Evolutionary conservation across 192 early-diverging fungal species (phyloP).

Genomic region (Thoreauomyces humboldtii): DNA sequence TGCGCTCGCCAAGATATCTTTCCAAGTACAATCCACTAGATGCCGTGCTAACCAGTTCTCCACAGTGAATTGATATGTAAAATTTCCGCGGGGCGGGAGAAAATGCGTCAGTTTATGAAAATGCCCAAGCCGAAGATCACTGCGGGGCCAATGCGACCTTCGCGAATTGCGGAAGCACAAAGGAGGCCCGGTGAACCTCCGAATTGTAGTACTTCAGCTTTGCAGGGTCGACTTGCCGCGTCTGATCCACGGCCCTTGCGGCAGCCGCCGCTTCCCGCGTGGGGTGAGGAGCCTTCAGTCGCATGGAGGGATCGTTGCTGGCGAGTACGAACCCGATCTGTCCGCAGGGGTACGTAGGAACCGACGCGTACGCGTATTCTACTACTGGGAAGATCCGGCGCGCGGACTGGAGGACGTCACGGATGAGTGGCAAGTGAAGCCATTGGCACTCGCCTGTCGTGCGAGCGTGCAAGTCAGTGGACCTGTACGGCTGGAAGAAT

Average conservation of each 20-base stretch:
- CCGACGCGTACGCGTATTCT: slow-evolving; percentile 90
- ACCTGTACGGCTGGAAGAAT: no score
- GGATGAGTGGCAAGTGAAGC: slow-evolving; percentile 93
- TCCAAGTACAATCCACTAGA: no score
- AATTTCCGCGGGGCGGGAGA: no score
- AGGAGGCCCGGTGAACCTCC: slow-evolving; percentile 87
- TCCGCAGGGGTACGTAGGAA: slow-evolving; percentile 97
- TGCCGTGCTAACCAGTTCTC: no score
- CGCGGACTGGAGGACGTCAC: slow-evolving; percentile 78
- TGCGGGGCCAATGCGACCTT: slow-evolving; percentile 60
- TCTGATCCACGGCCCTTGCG: slow-evolving; percentile 70
- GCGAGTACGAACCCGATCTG: slow-evolving; percentile 96
- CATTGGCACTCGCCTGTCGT: slow-evolving; percentile 91
- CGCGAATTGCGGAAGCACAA: slow-evolving; percentile 91
- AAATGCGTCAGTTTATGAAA: no score
- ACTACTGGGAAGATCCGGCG: slow-evolving; percentile 84
- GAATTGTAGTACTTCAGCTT: slow-evolving; percentile 92
- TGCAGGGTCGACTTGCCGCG: slow-evolving; percentile 75
- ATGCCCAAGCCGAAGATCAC: no score
- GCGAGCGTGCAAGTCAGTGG: no score
- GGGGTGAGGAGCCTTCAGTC: slow-evolving; percentile 71
- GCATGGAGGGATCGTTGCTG: slow-evolving; percentile 74
- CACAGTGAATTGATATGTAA: no score
- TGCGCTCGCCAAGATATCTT: no score
- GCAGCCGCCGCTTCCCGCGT: neutral